These are phyloP conservation scores for Ophiostoma ulmi DNA, from an alignment of 2,329 filamentous ascomycete species.

Conservation along the genomic window DNA sequence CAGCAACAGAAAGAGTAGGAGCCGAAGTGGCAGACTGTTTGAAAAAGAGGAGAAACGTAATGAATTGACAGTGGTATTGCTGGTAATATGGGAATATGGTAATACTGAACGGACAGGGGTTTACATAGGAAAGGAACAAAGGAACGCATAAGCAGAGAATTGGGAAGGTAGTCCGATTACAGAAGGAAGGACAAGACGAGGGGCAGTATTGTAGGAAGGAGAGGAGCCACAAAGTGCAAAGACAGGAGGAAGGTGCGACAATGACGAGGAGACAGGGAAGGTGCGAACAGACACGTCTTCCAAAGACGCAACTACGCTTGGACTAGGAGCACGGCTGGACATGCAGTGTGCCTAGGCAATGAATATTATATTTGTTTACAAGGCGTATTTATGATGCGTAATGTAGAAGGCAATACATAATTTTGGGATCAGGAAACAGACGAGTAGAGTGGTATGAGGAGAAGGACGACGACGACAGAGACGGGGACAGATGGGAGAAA, in stretches of 20 bases:
- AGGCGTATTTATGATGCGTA: background rate
- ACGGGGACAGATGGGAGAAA: background rate
- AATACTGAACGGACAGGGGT: constrained; percentile 6
- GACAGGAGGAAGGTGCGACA: constrained; percentile 5
- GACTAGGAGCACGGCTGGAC: background rate
- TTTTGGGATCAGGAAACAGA: background rate
- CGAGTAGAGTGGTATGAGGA: background rate
- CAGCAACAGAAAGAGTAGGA: background rate
- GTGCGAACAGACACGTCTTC: background rate
- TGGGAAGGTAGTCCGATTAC: background rate
- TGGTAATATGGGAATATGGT: background rate
- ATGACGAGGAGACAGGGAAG: background rate
- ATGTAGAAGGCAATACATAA: background rate
- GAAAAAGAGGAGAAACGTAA: constrained; percentile 4
- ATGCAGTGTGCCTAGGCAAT: background rate
- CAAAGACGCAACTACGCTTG: background rate
- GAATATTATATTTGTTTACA: background rate
- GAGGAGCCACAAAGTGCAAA: background rate
- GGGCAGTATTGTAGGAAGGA: background rate
- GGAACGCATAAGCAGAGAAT: background rate
- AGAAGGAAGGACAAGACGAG: constrained; percentile 12
- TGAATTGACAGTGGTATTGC: too few relatives aligned
- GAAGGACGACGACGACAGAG: background rate
- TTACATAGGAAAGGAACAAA: background rate
- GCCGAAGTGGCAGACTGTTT: background rate